Evolutionary conservation across 306 rosid species (phyloP), one percentile per base, ranked within the genome.

Genomic region (Cicer yamashitae): DNA sequence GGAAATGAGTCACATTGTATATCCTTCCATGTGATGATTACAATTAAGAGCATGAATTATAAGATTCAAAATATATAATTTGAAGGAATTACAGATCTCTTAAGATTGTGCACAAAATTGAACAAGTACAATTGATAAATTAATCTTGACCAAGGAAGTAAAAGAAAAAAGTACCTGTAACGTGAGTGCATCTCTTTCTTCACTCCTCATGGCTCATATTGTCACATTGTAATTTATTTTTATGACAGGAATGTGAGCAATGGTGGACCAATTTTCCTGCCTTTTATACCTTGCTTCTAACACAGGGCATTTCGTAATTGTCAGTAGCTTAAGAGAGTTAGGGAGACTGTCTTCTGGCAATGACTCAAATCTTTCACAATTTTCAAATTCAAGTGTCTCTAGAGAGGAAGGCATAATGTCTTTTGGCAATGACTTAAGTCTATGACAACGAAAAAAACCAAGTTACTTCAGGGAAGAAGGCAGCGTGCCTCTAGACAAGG

Each of bases 181-280:
- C 22, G 22, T 20, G 22, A 20, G 22, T 20, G 22, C 1, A 20
- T 20, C 22, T 20, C 22, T 20, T 20, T 20, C 51, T 46, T 46
- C 51, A 3, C n/a, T 46, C 11, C 14, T 5, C n/a, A 10, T 20
- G 45, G 20, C 7, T 62, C 68, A 62, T 38, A 62, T n/a, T n/a
- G 25, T 62, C 10, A 62, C 47, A 38, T 62, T 12, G 47, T 8
- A 47, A 1, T 61, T 14, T 7, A 61, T 37, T 7, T 7, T 0
- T 37, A n/a, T 61, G 67, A 61, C 46, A 38, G 67, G 46, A 6
- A 61, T 7, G 47, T n/a, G 67, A n/a, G 47, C 7, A 7, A 61
- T 61, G 40, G 38, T 38, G 67, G 67, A 41, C 22, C 76, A 41
- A 71, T 20, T 41, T 40, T 71, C 54, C 22, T 20, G 0, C 46